These are phyloP conservation scores for Pholiota molesta DNA, from an alignment of 768 basidiomycete species.

Conservation along the genomic window DNA sequence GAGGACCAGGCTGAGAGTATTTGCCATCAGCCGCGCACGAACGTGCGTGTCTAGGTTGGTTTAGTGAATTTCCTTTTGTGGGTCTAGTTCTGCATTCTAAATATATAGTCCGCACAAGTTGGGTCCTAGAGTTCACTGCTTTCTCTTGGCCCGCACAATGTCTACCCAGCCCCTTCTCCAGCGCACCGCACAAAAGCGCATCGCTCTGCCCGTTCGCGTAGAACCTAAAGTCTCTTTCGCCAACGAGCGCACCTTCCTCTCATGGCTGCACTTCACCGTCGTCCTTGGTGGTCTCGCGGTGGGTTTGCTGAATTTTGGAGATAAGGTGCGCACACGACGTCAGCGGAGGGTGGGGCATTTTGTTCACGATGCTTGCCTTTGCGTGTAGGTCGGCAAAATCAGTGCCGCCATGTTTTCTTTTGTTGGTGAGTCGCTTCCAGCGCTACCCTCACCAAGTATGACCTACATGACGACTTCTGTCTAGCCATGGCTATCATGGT, in stretches of 20 bases:
- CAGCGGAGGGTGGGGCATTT: background rate
- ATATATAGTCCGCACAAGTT: conserved; percentile 15
- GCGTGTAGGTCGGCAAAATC: conserved; percentile 78
- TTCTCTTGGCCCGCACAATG: conserved; percentile 50
- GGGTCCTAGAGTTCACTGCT: background rate
- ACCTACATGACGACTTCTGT: background rate
- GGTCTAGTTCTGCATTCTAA: conserved; percentile 16
- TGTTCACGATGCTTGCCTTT: background rate
- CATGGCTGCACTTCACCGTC: conserved; percentile 98
- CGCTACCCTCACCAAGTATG: background rate
- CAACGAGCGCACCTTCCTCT: conserved; percentile 94
- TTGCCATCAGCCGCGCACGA: conserved; percentile 12
- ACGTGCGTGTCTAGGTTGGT: conserved; percentile 28
- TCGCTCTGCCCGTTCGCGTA: conserved; percentile 93
- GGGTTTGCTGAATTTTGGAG: conserved; percentile 96
- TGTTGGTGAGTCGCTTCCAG: conserved; percentile 59
- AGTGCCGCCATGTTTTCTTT: conserved; percentile 96
- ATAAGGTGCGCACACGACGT: conserved; percentile 61
- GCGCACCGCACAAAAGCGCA: conserved; percentile 92
- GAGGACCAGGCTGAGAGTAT: background rate
- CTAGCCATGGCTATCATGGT: conserved; percentile 96
- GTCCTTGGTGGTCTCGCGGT: conserved; percentile 96
- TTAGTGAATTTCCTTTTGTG: conserved; percentile 18
- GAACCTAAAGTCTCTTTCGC: conserved; percentile 96
- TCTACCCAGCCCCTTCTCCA: conserved; percentile 98